Base-by-base conservation (phyloP, 2,329 filamentous ascomycete species). In the Fusarium compactum region DNA sequence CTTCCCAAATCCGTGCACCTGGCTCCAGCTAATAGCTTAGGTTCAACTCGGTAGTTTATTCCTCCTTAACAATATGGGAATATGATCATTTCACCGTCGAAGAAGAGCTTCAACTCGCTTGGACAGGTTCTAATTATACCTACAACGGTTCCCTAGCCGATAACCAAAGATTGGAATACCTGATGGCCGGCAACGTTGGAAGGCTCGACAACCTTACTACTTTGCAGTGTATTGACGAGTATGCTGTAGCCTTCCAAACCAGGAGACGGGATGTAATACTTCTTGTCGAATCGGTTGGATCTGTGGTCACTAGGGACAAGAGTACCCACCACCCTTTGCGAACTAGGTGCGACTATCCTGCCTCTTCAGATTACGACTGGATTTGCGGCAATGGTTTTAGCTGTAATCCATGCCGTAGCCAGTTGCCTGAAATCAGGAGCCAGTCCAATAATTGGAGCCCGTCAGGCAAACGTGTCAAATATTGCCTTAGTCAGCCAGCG, bases 1-100 rank as follows among this genome's bases (percentile, higher is more conserved):
- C 1, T 5, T 20, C 3, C 3, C 1, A 3, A 3, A 1, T 11
- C 5, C 8, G 0, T 3, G 5, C 1, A 3, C 4, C 25, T 2
- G 2, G 1, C 2, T 9, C 0, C 5, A 8, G 3, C 8, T 20
- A 3, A 47, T 4, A 15, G 8, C 3, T 0, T 8, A 47, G 45
- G 25, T 14, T 47, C 6, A 47, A 47, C 25, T 47, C 45, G 2
- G n/a, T 47, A 7, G 25, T 47, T 3, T 47, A 29, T 27, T 20
- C 45, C 2, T 47, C 45, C 4, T 8, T 47, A 3, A 3, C 45
- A 29, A 6, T 12, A 16, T 47, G n/a, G 18, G 12, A 18, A 0
- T 46, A 46, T 8, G 1, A 9, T 1, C 1, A 2, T 1, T 27
- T n/a, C n/a, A 1, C 0, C 0, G 2, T 8, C 3, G 18, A 47